Evolutionary conservation across 495 filamentous ascomycete genomes (phyloP), one percentile per base, ranked within the genome.

Genomic region (Penicillium lagena): DNA sequence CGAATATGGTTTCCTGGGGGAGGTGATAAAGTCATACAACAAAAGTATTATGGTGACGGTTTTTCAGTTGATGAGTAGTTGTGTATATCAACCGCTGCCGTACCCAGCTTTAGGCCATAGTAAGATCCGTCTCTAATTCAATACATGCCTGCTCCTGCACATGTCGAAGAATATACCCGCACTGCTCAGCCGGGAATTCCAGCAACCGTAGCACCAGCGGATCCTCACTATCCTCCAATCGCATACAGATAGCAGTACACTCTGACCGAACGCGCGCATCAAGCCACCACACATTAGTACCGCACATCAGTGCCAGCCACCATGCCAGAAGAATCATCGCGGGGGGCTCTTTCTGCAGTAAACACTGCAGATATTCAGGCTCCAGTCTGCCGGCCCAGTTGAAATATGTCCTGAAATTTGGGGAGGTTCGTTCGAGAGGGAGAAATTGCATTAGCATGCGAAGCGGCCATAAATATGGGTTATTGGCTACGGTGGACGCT

Each of bases 91-190:
- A 17, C 15, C 15, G 1, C 15, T 17, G 15, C 15, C 15, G 4
- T 4, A 17, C 1, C 15, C 15, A 17, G 15, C 15, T 17, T 4
- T 17, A 17, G 15, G 15, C 15, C 15, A 1, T 1, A 17, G 15
- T 17, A 17, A 17, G 15, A 17, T 17, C 4, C 15, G 15, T 4
- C 15, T 17, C 15, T 17, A 17, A 17, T 17, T 17, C 15, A 17
- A 17, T 17, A 17, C 15, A 17, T 17, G 15, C 4, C 15, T 17
- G 34, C 42, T 55, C 57, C 60, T 93, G 86, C 85, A 94, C 94
- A 31, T 94, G 85, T 2, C 56, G 72, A 48, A 95, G 52, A 56
- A 90, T 78, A 43, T 90, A 91, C 22, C 90, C 90, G 45, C 95
- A 82, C 12, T 81, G 73, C 62, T 86, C 78, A 1, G 90, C 90